These are phyloP conservation scores for Lyophyllum decastes DNA, from an alignment of 768 basidiomycete genomes.

Conservation along the genomic window DNA sequence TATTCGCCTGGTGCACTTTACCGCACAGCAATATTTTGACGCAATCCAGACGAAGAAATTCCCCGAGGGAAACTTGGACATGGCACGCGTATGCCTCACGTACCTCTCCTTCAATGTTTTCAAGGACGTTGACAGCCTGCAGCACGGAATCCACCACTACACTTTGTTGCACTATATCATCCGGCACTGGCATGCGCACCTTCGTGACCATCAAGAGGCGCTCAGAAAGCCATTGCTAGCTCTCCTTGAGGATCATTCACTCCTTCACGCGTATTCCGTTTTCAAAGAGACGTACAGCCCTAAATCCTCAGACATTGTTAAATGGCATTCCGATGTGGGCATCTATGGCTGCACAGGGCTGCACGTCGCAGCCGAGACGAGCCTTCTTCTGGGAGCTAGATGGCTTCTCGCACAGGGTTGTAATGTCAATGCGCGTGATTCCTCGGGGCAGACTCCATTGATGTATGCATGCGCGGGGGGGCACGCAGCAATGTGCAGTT, in stretches of 20 bases:
- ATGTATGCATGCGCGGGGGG: neutral
- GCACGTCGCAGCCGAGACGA: neutral
- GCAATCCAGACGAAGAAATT: neutral
- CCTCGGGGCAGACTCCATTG: neutral
- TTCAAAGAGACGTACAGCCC: neutral
- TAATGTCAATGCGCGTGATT: neutral
- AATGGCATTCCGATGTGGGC: no score
- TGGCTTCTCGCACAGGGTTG: neutral
- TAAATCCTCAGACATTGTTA: neutral
- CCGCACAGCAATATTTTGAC: neutral
- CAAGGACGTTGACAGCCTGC: neutral
- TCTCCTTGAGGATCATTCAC: neutral
- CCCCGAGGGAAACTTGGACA: neutral
- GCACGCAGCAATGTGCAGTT: neutral
- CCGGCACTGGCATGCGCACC: neutral
- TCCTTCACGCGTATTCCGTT: neutral
- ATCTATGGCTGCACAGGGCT: neutral
- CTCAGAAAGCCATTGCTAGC: neutral
- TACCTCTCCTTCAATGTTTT: neutral
- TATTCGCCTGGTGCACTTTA: neutral
- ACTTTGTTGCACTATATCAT: neutral
- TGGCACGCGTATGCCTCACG: neutral
- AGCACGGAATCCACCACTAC: neutral
- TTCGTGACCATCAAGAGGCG: neutral
- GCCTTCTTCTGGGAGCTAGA: neutral